Evolutionary conservation across 1,284 basidiomycete species (phyloP), one percentile per base, ranked within the genome.

Genomic region (Erythrobasidium hasegawianum): DNA sequence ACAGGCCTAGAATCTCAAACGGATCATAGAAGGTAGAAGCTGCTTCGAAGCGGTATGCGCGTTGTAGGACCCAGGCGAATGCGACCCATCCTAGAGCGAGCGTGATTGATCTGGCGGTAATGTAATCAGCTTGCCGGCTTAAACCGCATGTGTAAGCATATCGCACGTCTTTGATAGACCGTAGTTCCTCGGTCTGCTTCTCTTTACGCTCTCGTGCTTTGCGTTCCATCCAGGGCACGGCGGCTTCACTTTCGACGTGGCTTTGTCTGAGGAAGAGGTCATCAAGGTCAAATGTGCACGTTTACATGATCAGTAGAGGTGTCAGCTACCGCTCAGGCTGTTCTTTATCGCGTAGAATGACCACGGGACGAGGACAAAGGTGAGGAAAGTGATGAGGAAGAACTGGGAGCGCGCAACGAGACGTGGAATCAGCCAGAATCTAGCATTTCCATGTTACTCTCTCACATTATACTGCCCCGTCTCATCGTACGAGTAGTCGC

Each of bases 1-100:
- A 81, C 68, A 99, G 84, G 24, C 89, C 93, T 27, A 99, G 83
- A 73, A 98, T 95, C 74, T 92, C 86, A 73, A 95, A 98, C 0
- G 96, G 96, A 77, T 98, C 86, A 77, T 97, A 99, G 3, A 93
- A 78, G 69, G 85, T 86, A 78, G 80, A 85, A 50, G 88, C 86
- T 3, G 60, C 68, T 50, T 72, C 58, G 38, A 72, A 67, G 7
- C 27, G 18, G 27, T 65, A 69, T 1, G 72, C 73, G 20, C 57
- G 67, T 50, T 72, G 71, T 0, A 71, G 70, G 1, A 72, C 70
- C 71, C 56, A 79, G 74, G 79, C 75, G 71, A 68, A 74, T 70
- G 43, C 75, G 71, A 69, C 75, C 79, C 66, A 80, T 76, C 72
- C 80, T 74, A 73, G 74, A 75, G 79, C 79, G 55, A 73, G 77